Percentiles rank a stretch among this genome's conserved stretches.
These are phyloP conservation scores for Annona squamosa DNA, from an alignment of 164 flowering plant species.

Conservation along the genomic window DNA sequence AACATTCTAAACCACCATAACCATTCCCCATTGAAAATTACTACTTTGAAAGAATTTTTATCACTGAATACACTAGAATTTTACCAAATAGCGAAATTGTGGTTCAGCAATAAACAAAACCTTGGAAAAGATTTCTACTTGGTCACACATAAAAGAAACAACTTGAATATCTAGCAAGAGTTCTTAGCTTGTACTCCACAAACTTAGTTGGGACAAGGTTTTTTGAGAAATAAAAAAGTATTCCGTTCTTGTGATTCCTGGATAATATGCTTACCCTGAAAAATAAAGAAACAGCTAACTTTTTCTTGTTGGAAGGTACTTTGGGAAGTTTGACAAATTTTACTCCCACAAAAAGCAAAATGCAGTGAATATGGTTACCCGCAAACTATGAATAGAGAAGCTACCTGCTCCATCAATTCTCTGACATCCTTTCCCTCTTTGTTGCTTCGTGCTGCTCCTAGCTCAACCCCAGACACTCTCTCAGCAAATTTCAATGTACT, in stretches of 20 bases:
- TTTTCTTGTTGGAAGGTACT: not conserved
- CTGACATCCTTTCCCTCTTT: conserved; percentile 81
- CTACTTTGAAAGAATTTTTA: not conserved
- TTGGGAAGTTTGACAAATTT: not conserved
- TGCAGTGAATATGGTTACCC: not conserved
- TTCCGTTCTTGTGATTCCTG: not conserved
- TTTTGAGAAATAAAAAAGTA: too few relatives aligned
- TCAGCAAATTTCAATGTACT: conserved; percentile 98
- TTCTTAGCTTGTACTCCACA: too few relatives aligned
- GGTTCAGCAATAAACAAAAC: too few relatives aligned
- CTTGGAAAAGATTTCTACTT: too few relatives aligned
- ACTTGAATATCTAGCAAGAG: too few relatives aligned
- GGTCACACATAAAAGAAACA: too few relatives aligned
- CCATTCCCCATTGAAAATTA: not conserved
- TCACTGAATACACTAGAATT: too few relatives aligned
- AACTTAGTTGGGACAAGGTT: too few relatives aligned
- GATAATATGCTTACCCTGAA: not conserved
- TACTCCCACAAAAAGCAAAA: not conserved
- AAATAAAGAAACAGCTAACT: too few relatives aligned
- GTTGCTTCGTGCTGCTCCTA: conserved; percentile 86
- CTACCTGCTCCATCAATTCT: conserved; percentile 90
- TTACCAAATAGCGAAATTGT: too few relatives aligned
- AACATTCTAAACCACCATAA: not conserved
- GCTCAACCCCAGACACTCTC: conserved; percentile 93
- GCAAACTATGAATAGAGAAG: not conserved